These are phyloP conservation scores for Aspergillus arachidicola DNA, from an alignment of 2,329 filamentous ascomycete species.

Conservation along the genomic window DNA sequence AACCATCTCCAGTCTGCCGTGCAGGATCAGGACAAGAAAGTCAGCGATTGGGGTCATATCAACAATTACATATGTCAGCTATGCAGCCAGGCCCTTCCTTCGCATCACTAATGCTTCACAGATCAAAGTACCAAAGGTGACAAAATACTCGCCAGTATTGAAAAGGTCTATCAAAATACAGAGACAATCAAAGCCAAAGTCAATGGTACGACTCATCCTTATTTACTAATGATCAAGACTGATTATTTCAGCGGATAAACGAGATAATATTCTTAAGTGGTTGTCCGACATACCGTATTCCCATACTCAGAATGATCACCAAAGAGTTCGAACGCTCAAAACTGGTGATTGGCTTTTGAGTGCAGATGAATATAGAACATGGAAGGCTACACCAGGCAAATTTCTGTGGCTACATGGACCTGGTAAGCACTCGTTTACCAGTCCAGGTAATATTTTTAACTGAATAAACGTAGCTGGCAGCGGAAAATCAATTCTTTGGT, in stretches of 20 bases:
- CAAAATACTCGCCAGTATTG: background rate
- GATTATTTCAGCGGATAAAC: background rate
- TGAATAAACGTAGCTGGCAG: background rate
- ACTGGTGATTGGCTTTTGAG: background rate
- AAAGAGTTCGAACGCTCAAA: background rate
- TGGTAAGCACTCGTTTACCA: background rate
- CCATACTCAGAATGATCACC: background rate
- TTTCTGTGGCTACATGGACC: background rate
- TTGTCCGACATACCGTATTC: background rate
- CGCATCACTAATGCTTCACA: background rate
- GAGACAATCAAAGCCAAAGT: background rate
- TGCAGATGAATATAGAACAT: background rate
- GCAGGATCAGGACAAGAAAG: background rate
- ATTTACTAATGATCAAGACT: background rate
- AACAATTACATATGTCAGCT: background rate
- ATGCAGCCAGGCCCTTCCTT: accelerated
- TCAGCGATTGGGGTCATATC: background rate
- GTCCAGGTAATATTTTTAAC: background rate
- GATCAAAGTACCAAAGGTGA: background rate
- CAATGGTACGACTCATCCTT: background rate
- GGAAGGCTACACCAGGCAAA: background rate
- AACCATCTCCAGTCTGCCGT: background rate
- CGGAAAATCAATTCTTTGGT: background rate
- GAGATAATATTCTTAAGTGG: background rate
- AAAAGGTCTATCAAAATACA: background rate